phyloP scores from a whole-genome alignment of 2,329 filamentous ascomycete genomes.

The Xylariaceae sp. region DNA sequence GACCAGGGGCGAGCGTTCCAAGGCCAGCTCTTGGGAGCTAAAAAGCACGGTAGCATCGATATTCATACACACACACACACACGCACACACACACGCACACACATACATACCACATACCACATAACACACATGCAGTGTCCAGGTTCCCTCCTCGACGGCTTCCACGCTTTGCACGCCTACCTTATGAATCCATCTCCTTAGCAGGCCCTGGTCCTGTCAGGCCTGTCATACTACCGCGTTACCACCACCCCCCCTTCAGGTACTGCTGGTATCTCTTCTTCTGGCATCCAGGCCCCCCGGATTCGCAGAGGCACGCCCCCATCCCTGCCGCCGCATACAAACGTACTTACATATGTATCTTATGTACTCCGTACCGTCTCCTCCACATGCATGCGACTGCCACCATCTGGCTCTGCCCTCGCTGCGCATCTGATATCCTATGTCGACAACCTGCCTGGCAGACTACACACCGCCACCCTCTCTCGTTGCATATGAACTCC shows the following conservation, averaged over 20 bases:
- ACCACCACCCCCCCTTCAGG: constrained; percentile 22
- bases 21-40: neutral
- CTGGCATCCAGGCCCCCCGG: constrained; percentile 20
- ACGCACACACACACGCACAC: no score
- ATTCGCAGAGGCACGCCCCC: constrained; percentile 21
- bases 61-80: no score
- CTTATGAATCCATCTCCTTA: constrained; percentile 21
- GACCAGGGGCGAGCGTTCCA: no score
- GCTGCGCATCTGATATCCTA: constrained; percentile 25
- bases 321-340: constrained; percentile 32
- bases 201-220: constrained; percentile 20
- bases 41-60: constrained; percentile 2
- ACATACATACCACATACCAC: no score
- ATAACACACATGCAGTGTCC: no score
- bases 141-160: no score
- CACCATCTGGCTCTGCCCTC: constrained; percentile 20
- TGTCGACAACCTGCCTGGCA: constrained; percentile 22
- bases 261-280: no score
- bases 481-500: no score
- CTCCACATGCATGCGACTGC: constrained; percentile 26
- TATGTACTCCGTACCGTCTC: constrained; percentile 23
- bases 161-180: no score
- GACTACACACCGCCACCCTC: no score
- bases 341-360: constrained; percentile 33
- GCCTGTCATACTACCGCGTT: constrained; percentile 27